Percentiles rank a stretch among this genome's conserved stretches.
Evolutionary conservation across 768 basidiomycete genomes (phyloP).

Genomic region (Lactarius psammicola): DNA sequence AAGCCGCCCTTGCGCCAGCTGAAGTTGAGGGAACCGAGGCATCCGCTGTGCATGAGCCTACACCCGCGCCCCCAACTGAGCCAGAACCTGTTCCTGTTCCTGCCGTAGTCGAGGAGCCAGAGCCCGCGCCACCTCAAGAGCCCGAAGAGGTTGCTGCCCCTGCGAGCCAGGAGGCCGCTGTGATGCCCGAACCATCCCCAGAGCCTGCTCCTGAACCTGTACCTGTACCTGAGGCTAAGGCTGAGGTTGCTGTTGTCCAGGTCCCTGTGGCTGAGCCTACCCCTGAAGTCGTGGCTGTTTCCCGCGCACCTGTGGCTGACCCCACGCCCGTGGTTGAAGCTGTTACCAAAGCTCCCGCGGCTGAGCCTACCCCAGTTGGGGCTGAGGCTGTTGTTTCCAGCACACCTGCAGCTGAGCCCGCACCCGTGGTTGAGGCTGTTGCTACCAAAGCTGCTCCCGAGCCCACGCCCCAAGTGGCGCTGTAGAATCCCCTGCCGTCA

Average conservation of each 20-base stretch:
- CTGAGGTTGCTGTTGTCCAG: not conserved
- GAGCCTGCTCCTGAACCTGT: not conserved
- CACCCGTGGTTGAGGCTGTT: not conserved
- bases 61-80: not conserved
- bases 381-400: too few species aligned
- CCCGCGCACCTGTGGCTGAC: not conserved
- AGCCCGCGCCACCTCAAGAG: not conserved
- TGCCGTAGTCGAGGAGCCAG: not conserved
- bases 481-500: not conserved
- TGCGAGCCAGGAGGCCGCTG: not conserved
- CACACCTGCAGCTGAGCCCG: not conserved
- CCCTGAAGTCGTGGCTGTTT: too few species aligned
- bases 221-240: not conserved
- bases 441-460: not conserved
- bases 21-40: slow-evolving; percentile 2
- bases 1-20: not conserved
- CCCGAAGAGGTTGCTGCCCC: not conserved
- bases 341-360: not conserved
- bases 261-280: not conserved
- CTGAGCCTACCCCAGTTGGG: not conserved
- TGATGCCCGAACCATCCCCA: not conserved
- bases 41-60: not conserved
- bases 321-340: not conserved
- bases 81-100: slow-evolving; percentile 1
- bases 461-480: slow-evolving; percentile 7